Base-by-base conservation (phyloP, 352 stramenopile species). In the Thraustotheca clavata region DNA sequence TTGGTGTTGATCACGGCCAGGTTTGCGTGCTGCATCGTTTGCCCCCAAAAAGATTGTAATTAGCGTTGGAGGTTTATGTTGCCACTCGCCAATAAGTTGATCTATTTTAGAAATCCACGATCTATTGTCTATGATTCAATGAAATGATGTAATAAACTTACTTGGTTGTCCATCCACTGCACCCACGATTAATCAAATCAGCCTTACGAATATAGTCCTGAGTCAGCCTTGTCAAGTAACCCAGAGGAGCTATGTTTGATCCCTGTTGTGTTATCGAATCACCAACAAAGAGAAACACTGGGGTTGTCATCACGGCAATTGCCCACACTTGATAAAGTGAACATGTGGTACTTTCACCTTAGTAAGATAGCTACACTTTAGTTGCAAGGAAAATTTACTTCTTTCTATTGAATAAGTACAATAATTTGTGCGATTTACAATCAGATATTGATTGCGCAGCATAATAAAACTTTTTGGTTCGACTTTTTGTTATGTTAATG, bases 261-360 rank as follows among this genome's bases (percentile, higher is more conserved):
- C 48, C 65, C 6, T 70, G 68, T 46, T 89, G 75, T 0, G 80
- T 89, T 36, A 89, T 73, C 47, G 74, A 85, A 71, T 89, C 80
- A 39, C 80, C 80, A 26, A 86, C 59, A 39, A 86, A 35, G 20
- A 89, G 60, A 43, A 89, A 35, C 29, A 20, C 34, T 3, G 57
- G 57, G 24, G 46, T 43, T 14, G 9, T n/a, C 4, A 16, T 14
- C 36, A 36, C 43, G 31, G 31, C 24, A 47, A n/a, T 47, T 47
- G n/a, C n/a, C n/a, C n/a, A n/a, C n/a, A n/a, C n/a, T n/a, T n/a
- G n/a, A n/a, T n/a, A n/a, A n/a, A n/a, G n/a, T n/a, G n/a, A n/a
- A n/a, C n/a, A n/a, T n/a, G n/a, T n/a, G n/a, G n/a, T n/a, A n/a
- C n/a, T n/a, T n/a, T n/a, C n/a, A n/a, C n/a, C n/a, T n/a, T n/a